Evolutionary conservation across 306 rosid species (phyloP).

Genomic region (Gastrolobium bilobum): DNA sequence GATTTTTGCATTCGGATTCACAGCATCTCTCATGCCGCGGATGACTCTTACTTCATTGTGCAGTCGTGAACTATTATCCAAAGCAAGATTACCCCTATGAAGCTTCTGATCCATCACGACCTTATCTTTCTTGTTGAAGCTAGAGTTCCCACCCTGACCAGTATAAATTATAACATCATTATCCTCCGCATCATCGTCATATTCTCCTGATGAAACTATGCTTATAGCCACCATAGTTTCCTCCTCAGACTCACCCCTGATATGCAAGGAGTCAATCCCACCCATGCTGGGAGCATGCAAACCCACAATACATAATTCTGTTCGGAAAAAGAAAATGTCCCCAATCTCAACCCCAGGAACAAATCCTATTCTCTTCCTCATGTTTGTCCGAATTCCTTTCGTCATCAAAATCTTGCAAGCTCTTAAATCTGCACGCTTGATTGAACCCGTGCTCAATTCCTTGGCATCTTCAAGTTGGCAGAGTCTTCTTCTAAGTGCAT

Average conservation of each 20-base stretch:
- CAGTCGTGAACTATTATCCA: conserved; percentile 66
- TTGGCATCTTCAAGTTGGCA: conserved; percentile 72
- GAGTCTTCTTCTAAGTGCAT: conserved; percentile 70
- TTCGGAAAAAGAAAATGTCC: conserved; percentile 74
- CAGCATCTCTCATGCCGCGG: conserved; percentile 65
- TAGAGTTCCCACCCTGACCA: conserved; percentile 69
- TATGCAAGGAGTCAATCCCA: conserved; percentile 67
- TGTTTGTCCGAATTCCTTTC: conserved; percentile 69
- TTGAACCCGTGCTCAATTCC: conserved; percentile 50
- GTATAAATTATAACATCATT: conserved; percentile 69
- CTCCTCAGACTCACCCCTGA: conserved; percentile 54
- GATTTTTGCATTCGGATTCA: conserved; percentile 53
- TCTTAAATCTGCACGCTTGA: conserved; percentile 69
- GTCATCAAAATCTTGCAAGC: conserved; percentile 65
- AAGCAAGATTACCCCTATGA: conserved; percentile 79
- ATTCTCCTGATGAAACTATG: conserved; percentile 77
- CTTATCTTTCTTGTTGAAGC: conserved; percentile 57
- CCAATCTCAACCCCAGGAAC: conserved; percentile 80
- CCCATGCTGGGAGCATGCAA: conserved; percentile 78
- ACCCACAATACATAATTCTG: conserved; percentile 71
- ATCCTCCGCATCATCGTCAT: conserved; percentile 68
- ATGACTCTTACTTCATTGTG: conserved; percentile 72
- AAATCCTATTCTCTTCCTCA: conserved; percentile 64
- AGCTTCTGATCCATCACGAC: conserved; percentile 70
- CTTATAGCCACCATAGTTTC: conserved; percentile 69